These are phyloP conservation scores for Cladobotryum mycophilum DNA, from an alignment of 2,329 filamentous ascomycete species.

Conservation along the genomic window DNA sequence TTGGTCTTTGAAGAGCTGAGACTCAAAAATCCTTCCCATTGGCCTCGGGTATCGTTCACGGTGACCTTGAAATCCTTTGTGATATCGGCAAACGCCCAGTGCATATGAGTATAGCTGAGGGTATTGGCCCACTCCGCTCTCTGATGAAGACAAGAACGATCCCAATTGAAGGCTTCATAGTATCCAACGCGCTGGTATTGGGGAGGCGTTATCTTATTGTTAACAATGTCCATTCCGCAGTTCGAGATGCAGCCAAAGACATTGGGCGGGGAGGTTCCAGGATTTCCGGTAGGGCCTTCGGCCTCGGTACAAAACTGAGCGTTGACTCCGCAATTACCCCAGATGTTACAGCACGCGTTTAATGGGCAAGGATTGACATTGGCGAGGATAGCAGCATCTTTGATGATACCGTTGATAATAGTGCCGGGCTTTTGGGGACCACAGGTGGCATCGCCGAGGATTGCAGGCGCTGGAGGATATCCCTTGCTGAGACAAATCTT, in stretches of 20 bases:
- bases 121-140: constrained; percentile 15
- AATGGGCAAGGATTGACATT: constrained; percentile 25
- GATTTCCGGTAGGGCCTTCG: not conserved
- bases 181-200: constrained; percentile 17
- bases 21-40: constrained; percentile 20
- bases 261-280: constrained; percentile 2
- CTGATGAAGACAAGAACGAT: constrained; percentile 11
- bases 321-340: constrained; percentile 36
- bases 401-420: constrained; percentile 5
- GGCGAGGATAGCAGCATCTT: constrained; percentile 11
- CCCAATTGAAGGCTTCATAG: constrained; percentile 14
- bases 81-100: constrained; percentile 27
- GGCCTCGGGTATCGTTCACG: constrained; percentile 16
- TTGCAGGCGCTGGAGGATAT: constrained; percentile 17
- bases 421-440: constrained; percentile 17
- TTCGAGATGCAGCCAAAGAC: constrained; percentile 16
- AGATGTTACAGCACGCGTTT: constrained; percentile 27
- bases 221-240: constrained; percentile 18
- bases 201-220: constrained; percentile 3
- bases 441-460: constrained; percentile 16
- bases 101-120: constrained; percentile 17
- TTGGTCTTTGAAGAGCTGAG: constrained; percentile 18
- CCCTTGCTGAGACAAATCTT: constrained; percentile 19
- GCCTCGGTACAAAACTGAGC: constrained; percentile 28
- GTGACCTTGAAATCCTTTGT: constrained; percentile 13